These are phyloP conservation scores for Escovopsis weberi DNA, from an alignment of 2,329 filamentous ascomycete genomes.

Conservation along the genomic window DNA sequence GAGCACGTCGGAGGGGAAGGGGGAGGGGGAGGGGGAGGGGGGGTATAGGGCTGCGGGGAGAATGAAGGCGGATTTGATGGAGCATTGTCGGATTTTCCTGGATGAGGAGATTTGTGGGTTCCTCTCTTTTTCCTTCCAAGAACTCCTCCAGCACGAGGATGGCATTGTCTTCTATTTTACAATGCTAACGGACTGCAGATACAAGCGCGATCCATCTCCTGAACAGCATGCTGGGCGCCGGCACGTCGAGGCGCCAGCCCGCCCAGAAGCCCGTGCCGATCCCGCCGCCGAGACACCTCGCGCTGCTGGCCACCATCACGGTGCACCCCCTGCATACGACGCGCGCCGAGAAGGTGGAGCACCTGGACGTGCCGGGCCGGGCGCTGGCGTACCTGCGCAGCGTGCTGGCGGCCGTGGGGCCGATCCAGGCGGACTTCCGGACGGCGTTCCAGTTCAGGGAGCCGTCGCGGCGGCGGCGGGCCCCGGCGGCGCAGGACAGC, in stretches of 20 bases:
- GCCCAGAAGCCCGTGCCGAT: conserved; percentile 36
- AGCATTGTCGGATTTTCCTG: conserved; percentile 56
- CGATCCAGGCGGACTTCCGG: conserved; percentile 53
- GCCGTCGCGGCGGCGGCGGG: conserved; percentile 16
- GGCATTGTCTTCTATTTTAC: background rate
- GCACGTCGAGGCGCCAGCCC: conserved; percentile 20
- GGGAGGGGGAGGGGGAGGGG: conserved; percentile 41
- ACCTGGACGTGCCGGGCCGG: conserved; percentile 46
- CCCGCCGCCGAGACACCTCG: conserved; percentile 58
- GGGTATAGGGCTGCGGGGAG: too few relatives aligned
- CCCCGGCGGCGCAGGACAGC: conserved; percentile 26
- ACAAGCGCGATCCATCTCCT: conserved; percentile 45
- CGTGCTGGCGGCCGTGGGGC: conserved; percentile 49
- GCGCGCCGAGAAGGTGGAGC: conserved; percentile 46
- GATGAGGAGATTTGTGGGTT: conserved; percentile 53
- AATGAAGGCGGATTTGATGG: conserved; percentile 31
- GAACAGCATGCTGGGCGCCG: conserved; percentile 44
- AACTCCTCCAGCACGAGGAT: background rate
- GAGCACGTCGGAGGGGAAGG: conserved; percentile 17
- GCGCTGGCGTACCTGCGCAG: conserved; percentile 58
- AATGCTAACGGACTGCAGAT: conserved; percentile 11
- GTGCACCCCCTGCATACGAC: conserved; percentile 71
- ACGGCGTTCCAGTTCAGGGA: conserved; percentile 55
- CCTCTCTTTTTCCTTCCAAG: background rate
- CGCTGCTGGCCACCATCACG: conserved; percentile 66